phyloP scores from a whole-genome alignment of 257 asterid genomes.

The Fraxinus cuspidata region DNA sequence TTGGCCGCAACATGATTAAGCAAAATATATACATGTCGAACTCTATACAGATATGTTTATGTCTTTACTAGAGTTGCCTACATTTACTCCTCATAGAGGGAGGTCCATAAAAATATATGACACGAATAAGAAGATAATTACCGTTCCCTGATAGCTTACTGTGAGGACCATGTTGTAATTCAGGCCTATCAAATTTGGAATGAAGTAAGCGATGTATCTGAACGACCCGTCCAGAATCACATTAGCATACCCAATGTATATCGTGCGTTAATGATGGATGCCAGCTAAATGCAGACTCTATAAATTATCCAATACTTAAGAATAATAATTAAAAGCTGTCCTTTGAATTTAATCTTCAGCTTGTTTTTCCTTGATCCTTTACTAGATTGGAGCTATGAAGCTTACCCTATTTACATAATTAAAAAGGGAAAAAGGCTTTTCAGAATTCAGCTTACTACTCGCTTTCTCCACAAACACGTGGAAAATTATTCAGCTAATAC shows the following conservation, averaged over 20 bases:
- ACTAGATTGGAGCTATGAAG: too few species aligned
- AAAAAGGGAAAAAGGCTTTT: neutral
- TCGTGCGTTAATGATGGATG: too few species aligned
- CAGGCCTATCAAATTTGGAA: too few species aligned
- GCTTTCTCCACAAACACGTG: neutral
- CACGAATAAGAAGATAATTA: neutral
- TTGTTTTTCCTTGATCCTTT: too few species aligned
- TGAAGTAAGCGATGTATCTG: too few species aligned
- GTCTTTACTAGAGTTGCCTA: neutral
- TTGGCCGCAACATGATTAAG: neutral
- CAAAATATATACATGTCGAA: neutral
- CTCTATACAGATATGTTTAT: neutral
- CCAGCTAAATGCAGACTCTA: too few species aligned
- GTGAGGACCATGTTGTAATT: too few species aligned
- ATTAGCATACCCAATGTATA: too few species aligned
- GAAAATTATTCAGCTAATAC: neutral
- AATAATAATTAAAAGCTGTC: too few species aligned
- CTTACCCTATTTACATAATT: neutral
- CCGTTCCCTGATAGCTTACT: neutral
- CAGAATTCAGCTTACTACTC: neutral
- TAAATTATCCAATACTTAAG: too few species aligned
- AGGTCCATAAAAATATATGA: neutral
- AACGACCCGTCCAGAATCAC: too few species aligned
- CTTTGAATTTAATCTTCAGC: too few species aligned
- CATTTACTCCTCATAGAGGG: neutral